Conservation (phyloP, 2,329 filamentous ascomycete genomes). For the Passalora sequoiae region DNA sequence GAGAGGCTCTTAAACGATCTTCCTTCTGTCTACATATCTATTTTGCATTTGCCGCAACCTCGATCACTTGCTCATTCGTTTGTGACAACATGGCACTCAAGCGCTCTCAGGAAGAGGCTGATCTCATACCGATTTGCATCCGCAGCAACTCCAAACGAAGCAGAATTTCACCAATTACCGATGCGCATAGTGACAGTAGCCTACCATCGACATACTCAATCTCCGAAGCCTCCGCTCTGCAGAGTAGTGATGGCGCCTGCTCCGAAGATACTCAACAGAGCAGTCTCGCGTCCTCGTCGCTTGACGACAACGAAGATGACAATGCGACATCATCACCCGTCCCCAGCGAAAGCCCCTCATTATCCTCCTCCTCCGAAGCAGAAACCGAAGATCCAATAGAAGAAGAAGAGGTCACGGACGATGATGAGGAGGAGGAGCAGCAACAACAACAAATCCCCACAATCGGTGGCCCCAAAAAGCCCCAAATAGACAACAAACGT, state of each 20-base stretch:
- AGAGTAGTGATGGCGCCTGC: slow-evolving; percentile 3
- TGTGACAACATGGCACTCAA: no score
- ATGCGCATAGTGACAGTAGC: slow-evolving; percentile 8
- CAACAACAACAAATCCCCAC: slow-evolving; percentile 9
- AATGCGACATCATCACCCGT: no score
- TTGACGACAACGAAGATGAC: not conserved
- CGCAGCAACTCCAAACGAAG: slow-evolving; percentile 11
- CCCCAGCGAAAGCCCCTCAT: no score
- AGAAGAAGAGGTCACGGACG: slow-evolving; percentile 6
- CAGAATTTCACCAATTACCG: slow-evolving; percentile 1
- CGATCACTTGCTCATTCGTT: no score
- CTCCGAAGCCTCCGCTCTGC: slow-evolving; percentile 7
- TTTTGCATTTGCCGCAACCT: no score
- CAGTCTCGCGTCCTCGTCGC: slow-evolving; percentile 3
- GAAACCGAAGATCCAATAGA: no score
- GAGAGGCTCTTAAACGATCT: no score
- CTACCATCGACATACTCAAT: not conserved
- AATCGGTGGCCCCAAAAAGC: slow-evolving; percentile 17
- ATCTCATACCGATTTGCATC: no score
- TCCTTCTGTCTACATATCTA: no score
- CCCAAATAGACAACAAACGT: slow-evolving; percentile 13
- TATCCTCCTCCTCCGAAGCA: no score
- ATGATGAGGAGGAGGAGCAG: not conserved
- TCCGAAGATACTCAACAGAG: slow-evolving; percentile 1
- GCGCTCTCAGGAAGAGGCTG: no score